These are phyloP conservation scores for sorghum (Sorghum bicolor) DNA, from an alignment of 176 grass and related monocot species.

Conservation along the genomic window Sorghum_bicolor_NCBIv3 NC_012876.2:6328001-6328500, in stretches of 20 bases:
- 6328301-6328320: not conserved
- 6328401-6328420: not conserved
- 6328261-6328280: not conserved
- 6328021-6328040: slow-evolving; percentile 13
- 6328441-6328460: not conserved
- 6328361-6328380: not conserved
- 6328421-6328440: not conserved
- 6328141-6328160: not conserved
- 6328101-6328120: slow-evolving; percentile 1
- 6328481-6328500: not conserved
- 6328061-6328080: not conserved
- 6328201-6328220: slow-evolving; percentile 44
- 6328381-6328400: not conserved
- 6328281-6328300: not conserved
- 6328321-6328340: not conserved
- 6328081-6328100: not conserved
- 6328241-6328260: slow-evolving; percentile 79
- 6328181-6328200: slow-evolving; percentile 16
- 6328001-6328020: too few relatives aligned
- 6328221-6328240: slow-evolving; percentile 85
- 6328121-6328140: not conserved
- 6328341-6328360: not conserved
- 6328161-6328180: slow-evolving; percentile 17
- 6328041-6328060: not conserved
- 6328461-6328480: not conserved